Percentiles rank a stretch among this genome's conserved stretches.
Evolutionary conservation across 345 rosid species (phyloP).

Genomic region (Trapa bicornis): DNA sequence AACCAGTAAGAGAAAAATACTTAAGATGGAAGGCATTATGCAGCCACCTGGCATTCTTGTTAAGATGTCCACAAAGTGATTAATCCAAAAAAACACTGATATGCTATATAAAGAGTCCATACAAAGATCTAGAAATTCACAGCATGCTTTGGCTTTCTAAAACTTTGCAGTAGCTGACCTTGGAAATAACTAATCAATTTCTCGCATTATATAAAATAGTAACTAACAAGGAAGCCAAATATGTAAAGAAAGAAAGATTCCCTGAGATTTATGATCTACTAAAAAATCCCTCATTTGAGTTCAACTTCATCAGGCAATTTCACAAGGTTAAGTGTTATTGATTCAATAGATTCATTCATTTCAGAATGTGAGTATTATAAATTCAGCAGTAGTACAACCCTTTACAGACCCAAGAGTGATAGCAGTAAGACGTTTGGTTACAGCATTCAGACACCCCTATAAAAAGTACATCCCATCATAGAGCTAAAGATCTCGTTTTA

Average conservation of each 20-base stretch:
- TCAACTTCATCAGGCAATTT: background rate
- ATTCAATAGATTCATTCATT: background rate
- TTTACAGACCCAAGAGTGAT: background rate
- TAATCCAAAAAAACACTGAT: background rate
- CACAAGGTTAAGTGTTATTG: background rate
- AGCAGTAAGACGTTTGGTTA: no score
- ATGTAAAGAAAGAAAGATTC: background rate
- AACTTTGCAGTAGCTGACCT: background rate
- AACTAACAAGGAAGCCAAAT: background rate
- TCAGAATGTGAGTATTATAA: background rate
- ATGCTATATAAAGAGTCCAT: background rate
- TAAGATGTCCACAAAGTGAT: background rate
- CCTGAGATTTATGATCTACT: background rate
- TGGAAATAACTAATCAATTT: background rate
- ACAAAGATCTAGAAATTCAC: background rate
- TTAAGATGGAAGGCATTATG: slow-evolving; percentile 3
- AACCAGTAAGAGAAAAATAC: slow-evolving; percentile 13
- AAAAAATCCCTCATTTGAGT: background rate
- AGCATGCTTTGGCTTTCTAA: background rate
- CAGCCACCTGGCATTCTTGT: background rate
- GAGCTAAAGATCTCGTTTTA: background rate
- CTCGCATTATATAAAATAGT: background rate
- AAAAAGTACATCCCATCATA: background rate
- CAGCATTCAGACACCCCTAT: no score
- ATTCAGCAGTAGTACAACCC: background rate